Conservation (phyloP, 139 green algal genomes). For the Pseudopediastrum boryanum region DNA sequence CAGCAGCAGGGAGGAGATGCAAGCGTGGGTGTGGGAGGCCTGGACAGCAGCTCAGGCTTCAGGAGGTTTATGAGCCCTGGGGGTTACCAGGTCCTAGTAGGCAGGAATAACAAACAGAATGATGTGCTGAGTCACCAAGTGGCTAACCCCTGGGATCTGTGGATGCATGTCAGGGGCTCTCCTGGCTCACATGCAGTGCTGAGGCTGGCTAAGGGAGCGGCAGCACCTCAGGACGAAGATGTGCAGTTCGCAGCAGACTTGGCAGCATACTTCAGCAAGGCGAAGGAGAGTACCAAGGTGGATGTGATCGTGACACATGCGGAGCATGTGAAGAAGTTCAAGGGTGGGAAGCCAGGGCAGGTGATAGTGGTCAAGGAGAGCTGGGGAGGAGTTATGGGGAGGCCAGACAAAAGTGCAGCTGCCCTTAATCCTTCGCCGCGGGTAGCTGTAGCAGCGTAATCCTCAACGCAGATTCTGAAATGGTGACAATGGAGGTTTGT, state of each 20-base stretch:
- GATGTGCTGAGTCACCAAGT: slow-evolving; percentile 77
- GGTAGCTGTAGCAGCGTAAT: too few relatives aligned
- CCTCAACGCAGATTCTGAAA: too few relatives aligned
- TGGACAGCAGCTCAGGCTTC: slow-evolving; percentile 35
- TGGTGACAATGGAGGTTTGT: too few relatives aligned
- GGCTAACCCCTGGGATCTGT: slow-evolving; percentile 74
- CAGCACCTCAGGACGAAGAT: slow-evolving; percentile 47
- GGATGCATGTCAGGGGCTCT: slow-evolving; percentile 85
- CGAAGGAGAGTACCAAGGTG: slow-evolving; percentile 46
- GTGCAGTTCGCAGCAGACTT: slow-evolving; percentile 75
- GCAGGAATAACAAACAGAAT: slow-evolving; percentile 89
- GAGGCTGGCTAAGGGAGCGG: neutral
- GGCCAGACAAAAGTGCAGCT: slow-evolving; percentile 39
- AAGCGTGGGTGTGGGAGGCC: slow-evolving; percentile 3
- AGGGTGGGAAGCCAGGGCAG: slow-evolving; percentile 77
- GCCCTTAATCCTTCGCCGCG: too few relatives aligned
- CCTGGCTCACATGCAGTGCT: slow-evolving; percentile 64
- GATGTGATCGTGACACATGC: slow-evolving; percentile 64
- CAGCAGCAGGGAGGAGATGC: slow-evolving; percentile 5
- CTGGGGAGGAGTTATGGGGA: slow-evolving; percentile 59
- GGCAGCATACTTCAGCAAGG: slow-evolving; percentile 75
- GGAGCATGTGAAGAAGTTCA: slow-evolving; percentile 79
- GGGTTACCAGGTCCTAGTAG: slow-evolving; percentile 73
- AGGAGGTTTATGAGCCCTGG: slow-evolving; percentile 65
- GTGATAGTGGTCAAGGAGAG: slow-evolving; percentile 71